phyloP scores from a whole-genome alignment of 495 filamentous ascomycete genomes.

The Lasiosphaeria miniovina region DNA sequence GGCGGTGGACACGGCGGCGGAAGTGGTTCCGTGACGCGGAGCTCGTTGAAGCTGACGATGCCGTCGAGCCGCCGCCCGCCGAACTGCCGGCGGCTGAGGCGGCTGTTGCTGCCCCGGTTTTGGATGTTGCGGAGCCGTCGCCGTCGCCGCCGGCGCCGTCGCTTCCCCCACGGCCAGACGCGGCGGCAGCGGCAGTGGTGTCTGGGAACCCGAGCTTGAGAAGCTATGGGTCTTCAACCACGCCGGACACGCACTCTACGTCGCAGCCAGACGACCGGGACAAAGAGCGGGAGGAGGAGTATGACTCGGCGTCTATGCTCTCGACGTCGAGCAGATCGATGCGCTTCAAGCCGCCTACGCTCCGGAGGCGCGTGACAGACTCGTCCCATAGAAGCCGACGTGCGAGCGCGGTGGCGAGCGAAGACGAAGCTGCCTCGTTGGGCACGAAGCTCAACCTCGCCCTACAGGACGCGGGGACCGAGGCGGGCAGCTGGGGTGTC shows the following conservation, averaged over 20 bases:
- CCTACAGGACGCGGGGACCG: conserved; percentile 29
- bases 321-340: conserved; percentile 30
- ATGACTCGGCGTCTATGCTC: conserved; percentile 29
- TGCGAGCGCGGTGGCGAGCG: conserved; percentile 19
- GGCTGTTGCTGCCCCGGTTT: conserved; percentile 15
- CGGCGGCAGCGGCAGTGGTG: background rate
- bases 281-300: conserved; percentile 18
- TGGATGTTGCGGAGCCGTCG: background rate
- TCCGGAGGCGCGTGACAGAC: conserved; percentile 21
- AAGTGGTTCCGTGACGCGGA: conserved; percentile 98
- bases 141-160: conserved; percentile 11
- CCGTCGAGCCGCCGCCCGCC: conserved; percentile 2
- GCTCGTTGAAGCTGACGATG: conserved; percentile 68
- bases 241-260: background rate
- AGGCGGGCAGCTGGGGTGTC: conserved; percentile 33
- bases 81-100: conserved; percentile 24
- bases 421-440: conserved; percentile 31
- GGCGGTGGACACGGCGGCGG: conserved; percentile 84
- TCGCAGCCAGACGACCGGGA: conserved; percentile 6
- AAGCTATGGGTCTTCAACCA: background rate
- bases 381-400: conserved; percentile 19
- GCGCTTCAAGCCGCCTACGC: conserved; percentile 20
- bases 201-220: background rate
- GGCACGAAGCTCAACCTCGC: conserved; percentile 27
- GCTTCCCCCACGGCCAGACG: conserved; percentile 1